phyloP scores from a whole-genome alignment of 83 land plant genomes.

The Diphasiastrum complanatum region DNA sequence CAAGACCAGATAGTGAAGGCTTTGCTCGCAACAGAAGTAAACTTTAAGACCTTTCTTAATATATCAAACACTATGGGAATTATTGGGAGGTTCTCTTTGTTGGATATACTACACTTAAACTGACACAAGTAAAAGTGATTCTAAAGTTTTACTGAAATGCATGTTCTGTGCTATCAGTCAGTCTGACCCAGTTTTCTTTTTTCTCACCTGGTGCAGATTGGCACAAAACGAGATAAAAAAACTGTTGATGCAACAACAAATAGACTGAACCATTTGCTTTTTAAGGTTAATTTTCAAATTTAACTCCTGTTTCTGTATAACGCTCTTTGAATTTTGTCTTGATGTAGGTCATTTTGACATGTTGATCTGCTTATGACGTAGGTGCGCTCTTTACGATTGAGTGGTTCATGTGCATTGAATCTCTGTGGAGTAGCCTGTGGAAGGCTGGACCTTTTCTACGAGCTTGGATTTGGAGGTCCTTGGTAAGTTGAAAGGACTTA shows the following conservation, averaged over 20 bases:
- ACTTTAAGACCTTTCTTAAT: background rate
- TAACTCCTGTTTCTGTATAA: no score
- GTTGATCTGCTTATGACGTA: constrained; percentile 21
- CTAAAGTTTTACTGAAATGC: no score
- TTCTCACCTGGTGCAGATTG: constrained; percentile 11
- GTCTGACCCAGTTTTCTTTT: background rate
- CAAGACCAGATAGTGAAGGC: constrained; percentile 61
- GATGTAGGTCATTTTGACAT: no score
- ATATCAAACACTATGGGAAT: no score
- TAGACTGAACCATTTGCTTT: constrained; percentile 61
- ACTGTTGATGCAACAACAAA: constrained; percentile 71
- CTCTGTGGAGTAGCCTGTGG: constrained; percentile 95
- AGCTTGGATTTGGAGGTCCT: constrained; percentile 88
- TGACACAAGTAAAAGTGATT: no score
- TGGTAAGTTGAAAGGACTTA: constrained; percentile 43
- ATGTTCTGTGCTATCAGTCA: background rate
- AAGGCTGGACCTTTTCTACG: constrained; percentile 80
- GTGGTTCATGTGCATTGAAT: constrained; percentile 90
- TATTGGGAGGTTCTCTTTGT: no score
- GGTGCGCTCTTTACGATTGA: constrained; percentile 88
- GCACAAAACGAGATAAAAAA: constrained; percentile 27
- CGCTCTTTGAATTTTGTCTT: no score
- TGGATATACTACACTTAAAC: no score
- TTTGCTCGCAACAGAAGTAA: constrained; percentile 89
- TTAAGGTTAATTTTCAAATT: constrained; percentile 43